Percentiles rank a stretch among this genome's conserved stretches.
These are phyloP conservation scores for Sherardia arvensis DNA, from an alignment of 257 asterid genomes.

Conservation along the genomic window DNA sequence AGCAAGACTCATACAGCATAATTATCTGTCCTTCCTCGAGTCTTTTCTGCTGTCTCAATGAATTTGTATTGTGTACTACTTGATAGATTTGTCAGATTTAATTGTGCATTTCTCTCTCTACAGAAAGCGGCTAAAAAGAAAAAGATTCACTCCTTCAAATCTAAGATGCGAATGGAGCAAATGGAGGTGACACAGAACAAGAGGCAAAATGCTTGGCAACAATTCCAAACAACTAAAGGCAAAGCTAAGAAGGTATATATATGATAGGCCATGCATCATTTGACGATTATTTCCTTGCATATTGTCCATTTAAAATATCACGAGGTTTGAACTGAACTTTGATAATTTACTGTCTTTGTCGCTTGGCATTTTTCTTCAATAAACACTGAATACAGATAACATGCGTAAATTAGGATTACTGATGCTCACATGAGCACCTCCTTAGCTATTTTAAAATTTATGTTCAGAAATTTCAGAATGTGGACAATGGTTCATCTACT, in stretches of 20 bases:
- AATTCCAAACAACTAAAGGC: slow-evolving; percentile 92
- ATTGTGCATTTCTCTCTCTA: background rate
- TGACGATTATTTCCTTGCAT: background rate
- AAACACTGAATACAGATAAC: background rate
- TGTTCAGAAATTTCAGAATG: background rate
- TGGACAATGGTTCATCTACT: too few relatives aligned
- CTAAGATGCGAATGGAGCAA: slow-evolving; percentile 89
- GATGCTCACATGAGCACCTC: too few relatives aligned
- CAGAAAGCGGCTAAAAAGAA: slow-evolving; percentile 90
- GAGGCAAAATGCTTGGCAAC: slow-evolving; percentile 98
- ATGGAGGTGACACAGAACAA: slow-evolving; percentile 88
- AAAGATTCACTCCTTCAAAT: slow-evolving; percentile 86
- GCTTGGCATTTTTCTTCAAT: background rate
- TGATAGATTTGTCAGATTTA: background rate
- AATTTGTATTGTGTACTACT: background rate
- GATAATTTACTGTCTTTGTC: background rate
- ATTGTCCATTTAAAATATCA: background rate
- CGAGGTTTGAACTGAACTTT: background rate
- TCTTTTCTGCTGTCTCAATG: background rate
- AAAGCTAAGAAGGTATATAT: slow-evolving; percentile 67
- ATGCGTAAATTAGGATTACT: too few relatives aligned
- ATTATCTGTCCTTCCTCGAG: background rate
- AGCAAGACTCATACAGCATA: too few relatives aligned
- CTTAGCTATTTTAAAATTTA: too few relatives aligned
- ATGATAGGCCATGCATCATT: background rate